These are phyloP conservation scores for Omphalotus olearius DNA, from an alignment of 1,284 basidiomycete species.

Conservation along the genomic window DNA sequence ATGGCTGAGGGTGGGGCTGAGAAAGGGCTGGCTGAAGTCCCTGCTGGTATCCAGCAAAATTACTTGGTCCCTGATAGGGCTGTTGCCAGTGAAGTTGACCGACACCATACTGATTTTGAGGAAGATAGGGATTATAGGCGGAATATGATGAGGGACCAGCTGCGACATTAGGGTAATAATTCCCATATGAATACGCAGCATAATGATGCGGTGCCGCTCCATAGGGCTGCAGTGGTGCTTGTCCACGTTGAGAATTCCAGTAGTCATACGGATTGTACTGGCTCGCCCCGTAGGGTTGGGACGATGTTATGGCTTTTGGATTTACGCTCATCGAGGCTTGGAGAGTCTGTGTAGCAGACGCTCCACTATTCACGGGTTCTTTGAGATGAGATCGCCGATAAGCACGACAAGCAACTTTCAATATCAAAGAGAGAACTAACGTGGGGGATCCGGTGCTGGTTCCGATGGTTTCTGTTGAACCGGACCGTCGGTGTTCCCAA, in stretches of 20 bases:
- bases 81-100: neutral
- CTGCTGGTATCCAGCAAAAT: too few species aligned
- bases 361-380: neutral
- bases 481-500: conserved; percentile 54
- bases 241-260: neutral
- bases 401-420: neutral
- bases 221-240: neutral
- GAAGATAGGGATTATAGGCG: neutral
- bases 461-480: conserved; percentile 64
- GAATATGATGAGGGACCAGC: neutral
- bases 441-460: conserved; percentile 24
- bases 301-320: conserved; percentile 26
- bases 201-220: neutral
- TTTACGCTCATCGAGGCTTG: conserved; percentile 9
- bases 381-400: neutral
- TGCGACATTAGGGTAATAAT: neutral
- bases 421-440: conserved; percentile 6
- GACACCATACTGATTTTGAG: neutral
- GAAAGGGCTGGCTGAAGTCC: too few species aligned
- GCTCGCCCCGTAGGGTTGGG: conserved; percentile 28
- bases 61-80: neutral
- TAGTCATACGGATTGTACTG: too few species aligned
- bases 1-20: too few species aligned
- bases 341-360: neutral
- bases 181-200: neutral